A percentile compares a stretch with the other conserved stretches of the same genome.
Conservation (phyloP, 768 basidiomycete genomes). For the Tubosaeta sp. region DNA sequence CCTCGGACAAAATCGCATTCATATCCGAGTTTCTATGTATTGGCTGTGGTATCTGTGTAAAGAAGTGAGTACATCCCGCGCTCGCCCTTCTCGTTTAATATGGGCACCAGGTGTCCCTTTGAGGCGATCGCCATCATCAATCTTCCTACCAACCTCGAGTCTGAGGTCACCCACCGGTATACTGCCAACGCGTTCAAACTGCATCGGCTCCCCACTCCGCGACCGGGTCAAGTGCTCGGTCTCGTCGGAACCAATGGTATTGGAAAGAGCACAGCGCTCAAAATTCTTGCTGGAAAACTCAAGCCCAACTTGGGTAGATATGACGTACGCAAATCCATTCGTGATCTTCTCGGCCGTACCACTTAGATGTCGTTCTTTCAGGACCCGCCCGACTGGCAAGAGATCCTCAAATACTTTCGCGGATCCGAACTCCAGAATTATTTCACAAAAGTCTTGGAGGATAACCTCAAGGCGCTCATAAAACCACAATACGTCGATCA, state of each 20-base stretch:
- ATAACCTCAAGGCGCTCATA: conserved; percentile 97
- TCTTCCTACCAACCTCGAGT: conserved; percentile 93
- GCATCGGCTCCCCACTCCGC: conserved; percentile 93
- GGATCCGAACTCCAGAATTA: conserved; percentile 99
- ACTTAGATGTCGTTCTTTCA: conserved; percentile 25
- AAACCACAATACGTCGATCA: conserved; percentile 99
- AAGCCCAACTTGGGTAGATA: conserved; percentile 98
- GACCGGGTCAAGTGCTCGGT: conserved; percentile 98
- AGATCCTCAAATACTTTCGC: conserved; percentile 97
- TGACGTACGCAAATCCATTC: conserved; percentile 55
- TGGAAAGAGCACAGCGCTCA: conserved; percentile 96
- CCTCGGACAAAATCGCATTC: conserved; percentile 96
- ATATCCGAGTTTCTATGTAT: conserved; percentile 99
- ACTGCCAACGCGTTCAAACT: conserved; percentile 99
- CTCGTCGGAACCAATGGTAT: conserved; percentile 99
- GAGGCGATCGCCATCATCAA: conserved; percentile 99
- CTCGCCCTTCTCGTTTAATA: conserved; percentile 1
- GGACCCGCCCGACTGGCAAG: conserved; percentile 99
- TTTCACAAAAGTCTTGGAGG: conserved; percentile 98
- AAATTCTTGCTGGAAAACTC: conserved; percentile 93
- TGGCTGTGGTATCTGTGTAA: conserved; percentile 99
- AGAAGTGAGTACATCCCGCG: conserved; percentile 65
- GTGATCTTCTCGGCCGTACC: not conserved
- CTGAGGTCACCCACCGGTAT: conserved; percentile 96
- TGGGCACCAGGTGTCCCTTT: conserved; percentile 81